These are phyloP conservation scores for Ammopiptanthus mongolicus DNA, from an alignment of 306 rosid genomes.

Conservation along the genomic window DNA sequence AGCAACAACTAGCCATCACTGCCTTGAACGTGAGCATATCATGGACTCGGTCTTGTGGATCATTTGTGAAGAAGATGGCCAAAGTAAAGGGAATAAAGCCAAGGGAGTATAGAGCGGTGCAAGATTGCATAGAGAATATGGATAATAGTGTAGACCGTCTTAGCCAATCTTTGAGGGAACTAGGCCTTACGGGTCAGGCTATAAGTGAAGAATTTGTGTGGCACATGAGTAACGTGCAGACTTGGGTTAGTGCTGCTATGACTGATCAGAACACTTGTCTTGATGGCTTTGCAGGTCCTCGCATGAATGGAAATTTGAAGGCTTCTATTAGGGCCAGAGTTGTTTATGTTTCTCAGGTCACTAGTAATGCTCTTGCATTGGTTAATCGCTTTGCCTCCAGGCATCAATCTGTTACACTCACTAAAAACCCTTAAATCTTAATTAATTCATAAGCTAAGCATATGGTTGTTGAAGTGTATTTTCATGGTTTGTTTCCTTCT, in stretches of 20 bases:
- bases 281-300: constrained; percentile 40
- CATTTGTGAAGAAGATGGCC: constrained; percentile 29
- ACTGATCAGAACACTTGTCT: constrained; percentile 69
- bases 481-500: neutral
- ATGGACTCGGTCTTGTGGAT: constrained; percentile 29
- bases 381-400: constrained; percentile 53
- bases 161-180: constrained; percentile 43
- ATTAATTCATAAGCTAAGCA: neutral
- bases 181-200: constrained; percentile 25
- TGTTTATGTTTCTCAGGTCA: constrained; percentile 46
- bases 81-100: constrained; percentile 24
- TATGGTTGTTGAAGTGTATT: neutral
- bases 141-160: constrained; percentile 51
- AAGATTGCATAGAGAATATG: constrained; percentile 67
- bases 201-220: constrained; percentile 40
- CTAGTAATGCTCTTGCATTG: constrained; percentile 72
- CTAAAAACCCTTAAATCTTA: neutral
- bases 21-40: constrained; percentile 50
- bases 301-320: constrained; percentile 38
- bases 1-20: constrained; percentile 36
- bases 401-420: neutral
- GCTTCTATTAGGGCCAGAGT: constrained; percentile 32
- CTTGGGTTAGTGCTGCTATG: constrained; percentile 82
- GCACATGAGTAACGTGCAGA: constrained; percentile 71
- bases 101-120: constrained; percentile 37